Base-by-base conservation (phyloP, 441 rosid species). In the Euphorbia schlechtendalii region DNA sequence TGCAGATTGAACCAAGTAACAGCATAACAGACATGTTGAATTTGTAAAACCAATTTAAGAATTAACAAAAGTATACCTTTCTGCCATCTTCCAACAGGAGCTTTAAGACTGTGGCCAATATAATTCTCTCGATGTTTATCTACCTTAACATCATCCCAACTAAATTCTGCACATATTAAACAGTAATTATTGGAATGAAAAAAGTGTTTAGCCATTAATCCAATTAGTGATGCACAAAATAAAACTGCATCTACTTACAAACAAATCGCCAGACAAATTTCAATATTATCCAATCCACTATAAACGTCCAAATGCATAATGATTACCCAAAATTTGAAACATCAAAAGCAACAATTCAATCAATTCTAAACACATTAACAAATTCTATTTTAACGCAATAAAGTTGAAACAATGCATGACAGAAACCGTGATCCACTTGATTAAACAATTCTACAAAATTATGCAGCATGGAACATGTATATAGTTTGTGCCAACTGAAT, bases 81-180 rank as follows among this genome's bases (percentile, higher is more conserved):
- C 70, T 90, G 97, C 96, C 97, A 94, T 84, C 99, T 82, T 53
- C 97, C 99, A 73, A 89, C 96, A 56, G 97, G 90, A 10, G 96
- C 99, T 80, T 86, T 90, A 78, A 90, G 14, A 70, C 99, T 94
- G 73, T 94, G 97, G 73, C 99, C 97, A 36, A 89, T 76, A 77
- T 86, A 94, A 75, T 94, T 94, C 88, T 94, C 97, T 15, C 96
- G 77, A 69, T 89, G 88, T 68, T 94, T 90, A 72, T 94, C 99
- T 32, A 72, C 94, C 78, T 90, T 94, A 58, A 94, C 97, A 53
- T 94, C 99, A 21, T 94, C 97, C 99, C 96, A 94, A 43, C 76
- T 87, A 71, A 94, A 94, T 66, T 94, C 98, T 90, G 94, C 86
- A 74, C 18, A 64, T n/a, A 59, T 12, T 25, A 58, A 52, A 41